phyloP scores from a whole-genome alignment of 768 basidiomycete species.

The Hysterangium stoloniferum region DNA sequence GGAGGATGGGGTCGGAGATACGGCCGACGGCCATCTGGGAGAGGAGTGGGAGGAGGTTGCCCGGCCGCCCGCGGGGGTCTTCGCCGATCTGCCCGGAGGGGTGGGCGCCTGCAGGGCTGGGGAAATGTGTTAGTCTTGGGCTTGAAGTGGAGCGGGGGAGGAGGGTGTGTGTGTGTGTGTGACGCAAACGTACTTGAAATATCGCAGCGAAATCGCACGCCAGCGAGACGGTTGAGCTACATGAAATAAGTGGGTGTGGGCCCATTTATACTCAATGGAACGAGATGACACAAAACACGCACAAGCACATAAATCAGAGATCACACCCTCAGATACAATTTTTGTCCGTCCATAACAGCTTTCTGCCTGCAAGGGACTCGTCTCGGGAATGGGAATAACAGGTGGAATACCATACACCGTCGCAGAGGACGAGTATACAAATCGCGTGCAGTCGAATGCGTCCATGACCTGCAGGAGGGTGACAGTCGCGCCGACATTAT shows the following conservation, averaged over 20 bases:
- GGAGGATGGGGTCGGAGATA: conserved; percentile 50
- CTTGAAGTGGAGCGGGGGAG: conserved; percentile 8
- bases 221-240: conserved; percentile 63
- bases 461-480: conserved; percentile 81
- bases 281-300: conserved; percentile 25
- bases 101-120: conserved; percentile 95
- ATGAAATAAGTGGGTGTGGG: neutral
- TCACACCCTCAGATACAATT: conserved; percentile 84
- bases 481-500: conserved; percentile 88
- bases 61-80: conserved; percentile 92
- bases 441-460: conserved; percentile 71
- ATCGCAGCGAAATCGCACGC: conserved; percentile 82
- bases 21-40: conserved; percentile 94
- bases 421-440: conserved; percentile 97
- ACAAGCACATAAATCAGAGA: conserved; percentile 83
- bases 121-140: too few relatives aligned
- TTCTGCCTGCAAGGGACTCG: conserved; percentile 77
- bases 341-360: conserved; percentile 97
- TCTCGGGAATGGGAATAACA: conserved; percentile 88
- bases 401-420: conserved; percentile 97
- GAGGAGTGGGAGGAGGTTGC: conserved; percentile 87
- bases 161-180: neutral
- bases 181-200: conserved; percentile 74
- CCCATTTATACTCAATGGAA: neutral
- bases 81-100: conserved; percentile 93